Evolutionary conservation across 1,284 basidiomycete species (phyloP), one percentile per base, ranked within the genome.

Genomic region (Sporisorium sorghi): DNA sequence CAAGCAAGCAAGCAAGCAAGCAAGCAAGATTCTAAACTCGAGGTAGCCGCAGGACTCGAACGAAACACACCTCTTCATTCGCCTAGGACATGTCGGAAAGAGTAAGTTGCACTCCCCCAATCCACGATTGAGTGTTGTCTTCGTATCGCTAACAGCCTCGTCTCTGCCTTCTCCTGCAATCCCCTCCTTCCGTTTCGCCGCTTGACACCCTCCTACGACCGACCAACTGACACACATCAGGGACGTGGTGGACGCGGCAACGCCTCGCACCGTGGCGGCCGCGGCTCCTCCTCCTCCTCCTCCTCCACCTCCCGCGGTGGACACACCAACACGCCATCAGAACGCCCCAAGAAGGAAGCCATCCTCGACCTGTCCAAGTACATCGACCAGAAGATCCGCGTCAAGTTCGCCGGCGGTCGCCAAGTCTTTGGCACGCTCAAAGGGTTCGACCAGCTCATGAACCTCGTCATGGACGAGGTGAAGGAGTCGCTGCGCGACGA

Each of bases 311-410:
- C 47, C 0, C 58, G 68, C 10, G 55, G 61, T 15, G 57, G 59
- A 19, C 53, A 60, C 5, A 50, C 44, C 30, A 47, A 52, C 8
- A 65, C 67, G 15, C 35, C 68, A 47, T 79, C 77, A 17, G 93
- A 94, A 76, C 93, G 93, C 85, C 93, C 93, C 52, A 94, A 93
- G 85, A 90, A 93, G 52, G 96, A 99, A 86, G 93, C 93, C 32
- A 98, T 99, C 85, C 89, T 99, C 30, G 95, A 98, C 86, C 89
- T 99, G 42, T 90, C 92, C 62, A 95, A 96, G 85, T 98, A 97
- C 82, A 91, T 92, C 52, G 93, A 97, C 86, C 91, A 95, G 86
- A 89, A 90, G 73, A 93, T 99, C 83, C 88, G 93, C 58, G 94
- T 99, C 83, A 98, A 97, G 86, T 98, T 99, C 83, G 93, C 93